Evolutionary conservation across 257 asterid genomes (phyloP), one percentile per base, ranked within the genome.

Genomic region (Ballota nigra): DNA sequence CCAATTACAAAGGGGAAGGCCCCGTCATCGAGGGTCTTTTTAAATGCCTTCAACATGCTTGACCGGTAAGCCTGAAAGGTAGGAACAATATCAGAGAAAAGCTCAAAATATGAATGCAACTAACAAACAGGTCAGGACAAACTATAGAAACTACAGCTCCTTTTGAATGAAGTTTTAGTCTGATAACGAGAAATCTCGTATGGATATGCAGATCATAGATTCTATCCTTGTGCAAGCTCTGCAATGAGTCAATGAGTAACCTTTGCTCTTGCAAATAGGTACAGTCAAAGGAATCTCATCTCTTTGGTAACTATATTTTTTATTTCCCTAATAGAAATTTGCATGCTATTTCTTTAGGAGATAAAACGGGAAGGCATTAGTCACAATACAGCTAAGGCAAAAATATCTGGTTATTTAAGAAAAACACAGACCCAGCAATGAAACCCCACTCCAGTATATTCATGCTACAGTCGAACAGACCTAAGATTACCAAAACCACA

Each of bases 11-110:
- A 92, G 82, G 95, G 87, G 89, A 89, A 95, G 78, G 76, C 84
- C 81, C 99, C 98, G 68, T 89, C 99, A 80, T 87, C 98, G 72
- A 92, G 96, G 88, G 98, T 89, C 96, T 89, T 95, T 70, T 83
- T 95, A 75, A 95, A 95, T 65, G 99, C 93, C 91, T 89, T 92
- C 96, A 95, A 75, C 99, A 95, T 95, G 90, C 97, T 95, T 76
- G 96, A 78, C 73, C 99, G 91, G 80, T 95, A 95, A 79, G 96
- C 98, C 99, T 95, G 89, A 77, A 60, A 73, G 24, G 74, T 24
- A 76, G 20, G 51, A 38, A 69, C 61, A 71, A 51, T 33, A 74
- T 84, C 40, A 86, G 63, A 29, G 29, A 43, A 64, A 34, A 47
- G 51, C 34, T 13, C 13, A 75, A 36, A 59, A 68, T 47, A 62